A percentile compares a stretch with the other conserved stretches of the same genome.
Conservation (phyloP, 352 stramenopile genomes). For the Nothophytophthora sp. region DNA sequence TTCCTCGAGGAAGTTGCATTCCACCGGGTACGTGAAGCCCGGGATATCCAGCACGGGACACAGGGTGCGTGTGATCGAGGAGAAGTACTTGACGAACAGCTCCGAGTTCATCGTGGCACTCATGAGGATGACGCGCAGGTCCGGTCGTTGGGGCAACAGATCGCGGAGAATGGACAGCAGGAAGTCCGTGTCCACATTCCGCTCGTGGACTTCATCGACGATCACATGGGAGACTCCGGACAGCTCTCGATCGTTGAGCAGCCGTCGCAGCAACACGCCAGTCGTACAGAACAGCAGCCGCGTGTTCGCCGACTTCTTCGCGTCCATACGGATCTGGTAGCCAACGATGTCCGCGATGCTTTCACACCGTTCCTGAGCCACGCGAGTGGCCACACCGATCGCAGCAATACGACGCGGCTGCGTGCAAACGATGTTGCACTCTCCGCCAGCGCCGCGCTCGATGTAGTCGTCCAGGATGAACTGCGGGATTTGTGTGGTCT, state of each 20-base stretch:
- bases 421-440: slow-evolving; percentile 96
- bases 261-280: slow-evolving; percentile 92
- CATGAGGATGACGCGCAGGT: slow-evolving; percentile 95
- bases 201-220: slow-evolving; percentile 99
- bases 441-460: slow-evolving; percentile 70
- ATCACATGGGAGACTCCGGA: slow-evolving; percentile 96
- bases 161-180: slow-evolving; percentile 93
- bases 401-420: slow-evolving; percentile 96
- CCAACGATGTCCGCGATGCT: slow-evolving; percentile 84
- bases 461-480: slow-evolving; percentile 97
- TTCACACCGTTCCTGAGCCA: slow-evolving; percentile 95
- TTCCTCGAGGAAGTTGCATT: slow-evolving; percentile 80
- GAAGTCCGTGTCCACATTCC: slow-evolving; percentile 97
- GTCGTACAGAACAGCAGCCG: slow-evolving; percentile 96
- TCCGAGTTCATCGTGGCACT: slow-evolving; percentile 94
- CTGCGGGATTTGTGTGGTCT: slow-evolving; percentile 97
- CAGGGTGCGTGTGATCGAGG: slow-evolving; percentile 35
- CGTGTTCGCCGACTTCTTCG: slow-evolving; percentile 87
- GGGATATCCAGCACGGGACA: slow-evolving; percentile 85
- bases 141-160: slow-evolving; percentile 63
- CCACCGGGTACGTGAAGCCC: slow-evolving; percentile 83
- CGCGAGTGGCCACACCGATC: slow-evolving; percentile 95
- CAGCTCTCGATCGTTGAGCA: slow-evolving; percentile 90
- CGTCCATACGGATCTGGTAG: slow-evolving; percentile 97
- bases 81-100: slow-evolving; percentile 90